phyloP scores from a whole-genome alignment of 805 yeast genomes.

The Teunomyces funiuensis region DNA sequence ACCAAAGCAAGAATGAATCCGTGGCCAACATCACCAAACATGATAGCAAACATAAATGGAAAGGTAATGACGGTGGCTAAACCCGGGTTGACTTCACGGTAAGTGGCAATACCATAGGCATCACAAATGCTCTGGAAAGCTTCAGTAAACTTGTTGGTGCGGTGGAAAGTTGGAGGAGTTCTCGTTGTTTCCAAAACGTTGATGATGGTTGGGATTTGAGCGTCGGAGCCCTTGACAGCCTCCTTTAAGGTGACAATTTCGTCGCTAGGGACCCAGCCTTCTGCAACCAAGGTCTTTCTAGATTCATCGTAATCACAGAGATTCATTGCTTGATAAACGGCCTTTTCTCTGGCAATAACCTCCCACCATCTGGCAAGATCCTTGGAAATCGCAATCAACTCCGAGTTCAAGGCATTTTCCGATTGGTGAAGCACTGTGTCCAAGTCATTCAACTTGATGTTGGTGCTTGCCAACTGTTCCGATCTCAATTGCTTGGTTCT shows the following conservation, averaged over 20 bases:
- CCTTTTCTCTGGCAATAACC: conserved; percentile 67
- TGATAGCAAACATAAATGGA: conserved; percentile 80
- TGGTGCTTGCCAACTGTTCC: conserved; percentile 29
- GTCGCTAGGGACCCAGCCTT: conserved; percentile 93
- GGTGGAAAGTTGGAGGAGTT: conserved; percentile 72
- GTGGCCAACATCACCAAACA: conserved; percentile 84
- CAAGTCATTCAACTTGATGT: conserved; percentile 32
- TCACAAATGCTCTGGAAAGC: conserved; percentile 72
- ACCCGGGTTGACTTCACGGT: conserved; percentile 75
- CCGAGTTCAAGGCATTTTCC: conserved; percentile 72
- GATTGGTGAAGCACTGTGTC: conserved; percentile 33
- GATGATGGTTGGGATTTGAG: conserved; percentile 46
- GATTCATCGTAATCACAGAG: conserved; percentile 76
- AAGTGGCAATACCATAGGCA: conserved; percentile 77
- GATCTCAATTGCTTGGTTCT: conserved; percentile 25
- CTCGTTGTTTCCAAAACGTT: conserved; percentile 64
- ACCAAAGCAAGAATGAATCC: conserved; percentile 63
- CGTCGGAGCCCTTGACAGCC: conserved; percentile 65
- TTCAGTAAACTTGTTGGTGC: conserved; percentile 64
- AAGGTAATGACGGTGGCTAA: conserved; percentile 72
- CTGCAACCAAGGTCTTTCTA: conserved; percentile 87
- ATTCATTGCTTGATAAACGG: conserved; percentile 76
- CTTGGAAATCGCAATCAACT: conserved; percentile 73
- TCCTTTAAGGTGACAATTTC: conserved; percentile 67
- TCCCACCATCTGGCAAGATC: conserved; percentile 73